Evolutionary conservation across 2,329 filamentous ascomycete species (phyloP), one percentile per base, ranked within the genome.

Genomic region (Claviceps pazoutovae): DNA sequence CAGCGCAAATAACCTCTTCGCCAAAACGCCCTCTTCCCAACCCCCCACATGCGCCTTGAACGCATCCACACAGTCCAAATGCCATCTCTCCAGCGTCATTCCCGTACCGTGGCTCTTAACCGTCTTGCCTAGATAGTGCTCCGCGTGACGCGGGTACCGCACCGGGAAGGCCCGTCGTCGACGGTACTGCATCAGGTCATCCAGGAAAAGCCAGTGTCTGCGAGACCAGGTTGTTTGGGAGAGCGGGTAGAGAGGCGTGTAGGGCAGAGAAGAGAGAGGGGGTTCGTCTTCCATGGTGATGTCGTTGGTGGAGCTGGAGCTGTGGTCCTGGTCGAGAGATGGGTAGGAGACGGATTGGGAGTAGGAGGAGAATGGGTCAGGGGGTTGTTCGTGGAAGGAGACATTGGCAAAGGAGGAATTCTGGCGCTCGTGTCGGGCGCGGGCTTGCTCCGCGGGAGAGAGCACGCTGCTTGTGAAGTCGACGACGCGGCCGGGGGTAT

Each of bases 401-500:
- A 55, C 34, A 4, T 41, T 43, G 3, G 58, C 58, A 26, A 60
- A 62, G 2, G 58, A 60, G 39, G 60, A 61, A 19, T 16, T 17
- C 45, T 62, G 60, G 34, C 61, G 63, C 50, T 65, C 60, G 14
- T 63, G 61, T n/a, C 66, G 63, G 26, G 56, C 58, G 48, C 57
- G 57, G 2, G 66, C 68, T 55, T 74, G 71, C 9, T 70, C 67
- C 1, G 68, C 57, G 1, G 74, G 73, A 3, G 73, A 74, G 6
- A 74, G 61, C 1, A 72, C 71, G 60, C 68, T 75, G 61, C 71
- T 74, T 0, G 73, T 74, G 56, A 80, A 81, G 53, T 78, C 76
- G 14, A 82, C 78, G 0, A 80, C 74, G 0, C 75, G 72, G 4
- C 78, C 78, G 0, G 75, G 76, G 2, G 75, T 80, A 55, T 72